Evolutionary conservation across 108 stramenopile genomes (phyloP), one percentile per base, ranked within the genome.

Genomic region (Cyclotella choctawhatcheeana): DNA sequence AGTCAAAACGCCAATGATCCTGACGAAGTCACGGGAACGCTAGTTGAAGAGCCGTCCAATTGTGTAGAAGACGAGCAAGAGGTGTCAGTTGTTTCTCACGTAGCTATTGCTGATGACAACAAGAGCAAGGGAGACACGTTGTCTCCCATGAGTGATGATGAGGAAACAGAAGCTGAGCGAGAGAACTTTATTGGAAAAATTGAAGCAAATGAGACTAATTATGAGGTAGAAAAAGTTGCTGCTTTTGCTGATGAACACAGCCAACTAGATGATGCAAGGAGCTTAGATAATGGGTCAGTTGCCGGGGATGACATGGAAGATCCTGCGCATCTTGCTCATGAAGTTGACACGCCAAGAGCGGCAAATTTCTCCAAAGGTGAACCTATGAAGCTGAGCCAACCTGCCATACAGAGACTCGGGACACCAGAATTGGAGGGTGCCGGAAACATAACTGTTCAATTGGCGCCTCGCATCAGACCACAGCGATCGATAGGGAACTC

Each of bases 101-200:
- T 18, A 14, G 55, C 55, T 1, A 31, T 56, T 31, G 29, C 55
- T 30, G 55, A 56, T 30, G 29, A 56, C n/a, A 13, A 8, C 37
- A 40, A 40, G 4, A 48, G 47, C 47, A 8, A n/a, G 47, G 47
- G 4, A n/a, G 47, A 48, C 4, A 48, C 4, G 12, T 48, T 48
- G 47, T 48, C 47, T 48, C 47, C 47, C 8, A 48, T 48, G 16
- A 48, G 47, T 48, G n/a, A 48, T 48, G 17, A n/a, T 48, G 4
- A 10, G 17, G 47, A 48, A n/a, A 10, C 47, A 17, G 17, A n/a
- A 48, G 47, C 12, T 10, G 47, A 48, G n/a, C 16, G 18, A 48
- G 47, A n/a, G 8, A 40, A 40, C 17, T n/a, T n/a, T n/a, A n/a
- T 4, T 48, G 47, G n/a, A 10, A n/a, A 55, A 2, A n/a, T n/a